Percentiles rank a stretch among this genome's conserved stretches.
Evolutionary conservation across 768 basidiomycete genomes (phyloP).

Genomic region (Epithele typhae): DNA sequence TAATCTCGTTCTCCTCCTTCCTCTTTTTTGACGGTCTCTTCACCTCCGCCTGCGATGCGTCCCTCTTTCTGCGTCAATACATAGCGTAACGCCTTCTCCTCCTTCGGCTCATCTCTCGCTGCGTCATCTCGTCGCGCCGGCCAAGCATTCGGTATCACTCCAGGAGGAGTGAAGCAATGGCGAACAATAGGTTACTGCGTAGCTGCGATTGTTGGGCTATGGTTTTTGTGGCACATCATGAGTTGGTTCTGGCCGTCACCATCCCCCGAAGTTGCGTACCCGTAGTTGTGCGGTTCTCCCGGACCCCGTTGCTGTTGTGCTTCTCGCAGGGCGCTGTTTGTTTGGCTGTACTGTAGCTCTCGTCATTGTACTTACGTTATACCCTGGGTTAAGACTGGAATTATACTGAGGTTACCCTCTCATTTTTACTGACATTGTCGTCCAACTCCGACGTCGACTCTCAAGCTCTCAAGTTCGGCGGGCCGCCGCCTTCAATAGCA

Average conservation of each 20-base stretch:
- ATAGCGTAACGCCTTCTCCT: constrained; percentile 63
- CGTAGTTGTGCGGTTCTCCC: no score
- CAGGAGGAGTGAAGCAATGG: constrained; percentile 64
- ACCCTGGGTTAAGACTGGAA: no score
- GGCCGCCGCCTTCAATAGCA: no score
- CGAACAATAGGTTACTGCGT: constrained; percentile 62
- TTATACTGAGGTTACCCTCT: no score
- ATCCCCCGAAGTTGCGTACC: no score
- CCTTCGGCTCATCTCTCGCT: constrained; percentile 56
- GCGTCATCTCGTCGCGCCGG: constrained; percentile 68
- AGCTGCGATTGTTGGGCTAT: constrained; percentile 41
- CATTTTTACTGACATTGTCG: no score
- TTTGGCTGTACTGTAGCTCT: not conserved
- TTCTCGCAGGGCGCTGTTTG: no score
- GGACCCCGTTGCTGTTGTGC: no score
- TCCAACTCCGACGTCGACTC: no score
- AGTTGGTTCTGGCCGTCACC: constrained; percentile 22
- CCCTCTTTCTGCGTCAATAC: not conserved
- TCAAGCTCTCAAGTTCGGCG: no score
- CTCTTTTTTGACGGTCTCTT: not conserved
- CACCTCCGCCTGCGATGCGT: not conserved
- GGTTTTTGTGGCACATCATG: constrained; percentile 22
- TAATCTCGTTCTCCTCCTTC: constrained; percentile 1
- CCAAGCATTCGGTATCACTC: constrained; percentile 68
- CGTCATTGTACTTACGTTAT: no score